phyloP scores from a whole-genome alignment of 2,329 filamentous ascomycete species.

The Phaeosphaeriaceae sp. region DNA sequence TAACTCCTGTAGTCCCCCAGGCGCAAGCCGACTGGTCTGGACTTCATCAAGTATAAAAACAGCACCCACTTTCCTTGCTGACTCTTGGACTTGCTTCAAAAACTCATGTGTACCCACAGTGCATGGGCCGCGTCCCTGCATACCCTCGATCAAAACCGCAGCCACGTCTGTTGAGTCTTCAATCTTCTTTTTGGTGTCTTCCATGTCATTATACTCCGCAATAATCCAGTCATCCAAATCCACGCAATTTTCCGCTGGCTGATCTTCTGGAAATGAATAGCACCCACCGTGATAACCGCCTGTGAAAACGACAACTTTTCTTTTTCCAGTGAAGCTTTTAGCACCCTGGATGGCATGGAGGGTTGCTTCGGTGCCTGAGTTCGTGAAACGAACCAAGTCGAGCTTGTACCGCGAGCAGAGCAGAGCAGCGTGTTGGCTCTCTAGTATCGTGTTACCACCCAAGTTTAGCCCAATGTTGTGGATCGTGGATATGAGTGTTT shows the following conservation, averaged over 20 bases:
- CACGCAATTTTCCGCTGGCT: constrained; percentile 54
- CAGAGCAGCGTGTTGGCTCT: constrained; percentile 25
- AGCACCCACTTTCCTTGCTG: constrained; percentile 58
- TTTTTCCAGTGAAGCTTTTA: constrained; percentile 53
- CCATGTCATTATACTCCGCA: constrained; percentile 66
- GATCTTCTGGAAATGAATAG: constrained; percentile 53
- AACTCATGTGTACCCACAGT: constrained; percentile 61
- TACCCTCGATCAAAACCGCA: constrained; percentile 69
- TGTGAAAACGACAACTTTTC: constrained; percentile 54
- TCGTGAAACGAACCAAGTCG: constrained; percentile 33
- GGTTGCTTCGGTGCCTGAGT: constrained; percentile 39
- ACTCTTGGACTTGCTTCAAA: constrained; percentile 57
- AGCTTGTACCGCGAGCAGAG: constrained; percentile 32
- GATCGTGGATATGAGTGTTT: constrained; percentile 28
- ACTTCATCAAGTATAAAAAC: constrained; percentile 73
- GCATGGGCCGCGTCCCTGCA: constrained; percentile 69
- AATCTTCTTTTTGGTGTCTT: constrained; percentile 54
- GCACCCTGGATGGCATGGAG: constrained; percentile 48
- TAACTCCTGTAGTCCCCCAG: constrained; percentile 27
- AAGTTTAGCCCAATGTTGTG: constrained; percentile 43
- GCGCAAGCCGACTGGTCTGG: constrained; percentile 31
- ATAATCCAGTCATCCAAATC: constrained; percentile 64
- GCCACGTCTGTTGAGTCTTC: constrained; percentile 56
- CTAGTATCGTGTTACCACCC: constrained; percentile 29
- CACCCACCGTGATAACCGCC: constrained; percentile 63